Evolutionary conservation across 192 early-diverging fungal species (phyloP).

Genomic region (Haplosporangium gracile): DNA sequence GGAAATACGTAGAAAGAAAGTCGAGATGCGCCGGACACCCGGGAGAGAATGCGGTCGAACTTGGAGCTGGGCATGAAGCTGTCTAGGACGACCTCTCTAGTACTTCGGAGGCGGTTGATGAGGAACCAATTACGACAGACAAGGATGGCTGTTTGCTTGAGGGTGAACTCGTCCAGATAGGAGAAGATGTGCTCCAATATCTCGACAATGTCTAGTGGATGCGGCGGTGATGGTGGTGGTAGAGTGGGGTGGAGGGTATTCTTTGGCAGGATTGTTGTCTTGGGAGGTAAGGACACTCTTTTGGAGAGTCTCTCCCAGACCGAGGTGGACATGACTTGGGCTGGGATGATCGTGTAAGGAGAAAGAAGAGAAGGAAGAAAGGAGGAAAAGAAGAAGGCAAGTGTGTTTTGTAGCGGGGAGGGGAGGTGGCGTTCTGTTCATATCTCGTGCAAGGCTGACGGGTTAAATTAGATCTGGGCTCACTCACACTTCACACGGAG

Average conservation of each 20-base stretch:
- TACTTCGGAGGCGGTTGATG: background rate
- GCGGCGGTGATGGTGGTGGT: background rate
- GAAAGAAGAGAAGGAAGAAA: background rate
- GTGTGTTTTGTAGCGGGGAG: no score
- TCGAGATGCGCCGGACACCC: background rate
- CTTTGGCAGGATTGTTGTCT: background rate
- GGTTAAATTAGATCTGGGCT: no score
- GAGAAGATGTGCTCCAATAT: background rate
- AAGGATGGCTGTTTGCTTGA: background rate
- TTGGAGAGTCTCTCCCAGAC: background rate
- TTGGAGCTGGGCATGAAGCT: conserved; percentile 1
- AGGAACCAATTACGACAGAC: background rate
- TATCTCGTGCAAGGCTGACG: no score
- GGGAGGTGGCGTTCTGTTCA: background rate
- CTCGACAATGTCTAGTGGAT: background rate
- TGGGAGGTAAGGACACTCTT: background rate
- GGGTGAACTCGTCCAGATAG: conserved; percentile 1
- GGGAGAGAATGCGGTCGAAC: background rate
- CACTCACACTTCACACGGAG: no score
- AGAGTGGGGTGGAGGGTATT: background rate
- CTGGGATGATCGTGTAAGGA: background rate
- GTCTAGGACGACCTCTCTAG: background rate
- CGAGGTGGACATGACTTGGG: background rate
- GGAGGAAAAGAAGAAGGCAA: background rate
- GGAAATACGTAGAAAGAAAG: background rate